Evolutionary conservation across 2,329 filamentous ascomycete species (phyloP).

Genomic region (Escovopsis weberi): DNA sequence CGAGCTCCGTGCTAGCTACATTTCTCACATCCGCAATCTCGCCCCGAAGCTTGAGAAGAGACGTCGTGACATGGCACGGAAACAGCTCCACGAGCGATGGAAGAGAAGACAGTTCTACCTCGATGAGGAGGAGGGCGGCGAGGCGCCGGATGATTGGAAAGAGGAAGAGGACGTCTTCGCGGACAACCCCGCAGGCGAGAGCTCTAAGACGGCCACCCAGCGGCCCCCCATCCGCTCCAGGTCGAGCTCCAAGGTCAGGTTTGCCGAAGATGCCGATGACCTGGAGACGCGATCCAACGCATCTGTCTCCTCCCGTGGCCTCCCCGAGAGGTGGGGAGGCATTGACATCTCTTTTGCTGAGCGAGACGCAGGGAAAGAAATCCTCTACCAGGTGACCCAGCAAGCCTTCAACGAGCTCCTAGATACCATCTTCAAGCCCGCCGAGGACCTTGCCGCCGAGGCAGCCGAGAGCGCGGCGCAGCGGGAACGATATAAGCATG

Average conservation of each 20-base stretch:
- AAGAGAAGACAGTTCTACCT: conserved; percentile 65
- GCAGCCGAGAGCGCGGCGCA: conserved; percentile 47
- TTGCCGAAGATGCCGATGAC: conserved; percentile 56
- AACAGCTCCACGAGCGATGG: conserved; percentile 56
- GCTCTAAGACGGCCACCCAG: conserved; percentile 27
- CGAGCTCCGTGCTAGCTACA: conserved; percentile 24
- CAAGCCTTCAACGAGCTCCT: conserved; percentile 85
- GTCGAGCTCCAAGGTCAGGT: conserved; percentile 67
- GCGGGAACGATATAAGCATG: conserved; percentile 40
- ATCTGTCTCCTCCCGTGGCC: conserved; percentile 56
- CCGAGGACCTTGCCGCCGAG: conserved; percentile 61
- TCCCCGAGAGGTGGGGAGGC: conserved; percentile 62
- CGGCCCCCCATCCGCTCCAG: conserved; percentile 30
- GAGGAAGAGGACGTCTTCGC: conserved; percentile 42
- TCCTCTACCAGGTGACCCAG: conserved; percentile 82
- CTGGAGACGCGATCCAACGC: conserved; percentile 57
- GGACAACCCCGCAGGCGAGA: conserved; percentile 21
- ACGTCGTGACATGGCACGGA: conserved; percentile 30
- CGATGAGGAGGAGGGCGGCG: conserved; percentile 67
- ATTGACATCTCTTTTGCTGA: conserved; percentile 71
- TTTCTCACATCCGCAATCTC: conserved; percentile 20
- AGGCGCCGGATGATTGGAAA: conserved; percentile 48
- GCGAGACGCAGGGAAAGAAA: conserved; percentile 70
- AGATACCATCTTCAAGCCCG: conserved; percentile 67
- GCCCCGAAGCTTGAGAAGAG: conserved; percentile 25